Percentiles rank a stretch among this genome's conserved stretches.
These are phyloP conservation scores for Sarocladium oryzae DNA, from an alignment of 2,329 filamentous ascomycete genomes.

Conservation along the genomic window DNA sequence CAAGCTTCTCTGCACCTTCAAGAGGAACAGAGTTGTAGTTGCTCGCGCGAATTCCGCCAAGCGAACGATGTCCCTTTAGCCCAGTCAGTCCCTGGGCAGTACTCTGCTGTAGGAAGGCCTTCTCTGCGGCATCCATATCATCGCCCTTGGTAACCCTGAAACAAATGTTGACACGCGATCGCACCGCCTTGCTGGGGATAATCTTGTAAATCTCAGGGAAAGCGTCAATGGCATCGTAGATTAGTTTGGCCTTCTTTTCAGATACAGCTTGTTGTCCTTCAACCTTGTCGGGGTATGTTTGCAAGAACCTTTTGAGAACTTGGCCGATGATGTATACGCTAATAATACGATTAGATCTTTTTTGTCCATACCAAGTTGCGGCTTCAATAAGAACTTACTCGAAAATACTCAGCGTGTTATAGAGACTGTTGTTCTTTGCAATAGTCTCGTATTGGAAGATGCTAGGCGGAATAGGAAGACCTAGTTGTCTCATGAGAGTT, in stretches of 20 bases:
- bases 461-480: constrained; percentile 70
- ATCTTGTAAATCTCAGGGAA: constrained; percentile 67
- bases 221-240: constrained; percentile 73
- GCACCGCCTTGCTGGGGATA: constrained; percentile 66
- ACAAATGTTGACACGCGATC: constrained; percentile 93
- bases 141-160: constrained; percentile 64
- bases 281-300: constrained; percentile 60
- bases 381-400: too few relatives aligned
- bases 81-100: constrained; percentile 65
- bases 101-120: constrained; percentile 69
- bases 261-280: constrained; percentile 69
- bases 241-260: constrained; percentile 64
- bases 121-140: constrained; percentile 69
- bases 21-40: constrained; percentile 84
- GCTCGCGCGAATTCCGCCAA: constrained; percentile 78
- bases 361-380: too few relatives aligned
- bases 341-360: too few relatives aligned
- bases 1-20: constrained; percentile 61
- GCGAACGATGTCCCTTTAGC: constrained; percentile 80
- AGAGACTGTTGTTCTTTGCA: constrained; percentile 88
- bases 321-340: constrained; percentile 86
- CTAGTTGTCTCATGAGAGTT: constrained; percentile 64
- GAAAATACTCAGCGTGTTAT: constrained; percentile 94
- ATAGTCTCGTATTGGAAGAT: constrained; percentile 79
- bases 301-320: constrained; percentile 71